A percentile compares a stretch with the other conserved stretches of the same genome.
Conservation (phyloP, 139 green algal species). For the Trebouxia sp. region DNA sequence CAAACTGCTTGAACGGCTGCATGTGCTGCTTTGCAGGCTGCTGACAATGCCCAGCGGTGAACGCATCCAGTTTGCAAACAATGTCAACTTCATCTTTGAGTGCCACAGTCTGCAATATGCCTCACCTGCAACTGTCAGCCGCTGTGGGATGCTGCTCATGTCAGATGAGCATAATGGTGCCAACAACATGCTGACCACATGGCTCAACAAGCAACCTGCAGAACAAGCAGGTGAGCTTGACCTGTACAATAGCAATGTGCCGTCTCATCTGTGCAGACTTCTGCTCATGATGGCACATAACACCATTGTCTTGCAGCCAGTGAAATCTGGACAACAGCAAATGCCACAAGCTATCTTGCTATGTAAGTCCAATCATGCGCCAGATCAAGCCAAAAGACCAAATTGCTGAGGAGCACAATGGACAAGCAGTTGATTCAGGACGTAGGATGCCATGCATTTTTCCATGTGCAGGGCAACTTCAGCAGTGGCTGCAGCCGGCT, state of each 20-base stretch:
- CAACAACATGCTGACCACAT: constrained; percentile 50
- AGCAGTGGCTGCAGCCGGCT: constrained; percentile 45
- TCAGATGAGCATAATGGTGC: constrained; percentile 62
- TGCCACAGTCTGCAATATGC: constrained; percentile 78
- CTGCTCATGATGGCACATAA: too few relatives aligned
- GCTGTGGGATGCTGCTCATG: constrained; percentile 76
- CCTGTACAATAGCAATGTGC: too few relatives aligned
- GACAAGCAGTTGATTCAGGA: too few relatives aligned
- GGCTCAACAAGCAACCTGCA: constrained; percentile 41
- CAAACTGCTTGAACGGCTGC: not conserved
- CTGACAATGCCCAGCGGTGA: constrained; percentile 85
- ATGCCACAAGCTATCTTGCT: too few relatives aligned
- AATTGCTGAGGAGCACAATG: too few relatives aligned
- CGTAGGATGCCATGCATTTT: too few relatives aligned
- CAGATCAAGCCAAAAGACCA: too few relatives aligned
- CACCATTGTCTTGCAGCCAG: too few relatives aligned
- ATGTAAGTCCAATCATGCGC: too few relatives aligned
- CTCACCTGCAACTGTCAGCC: constrained; percentile 82
- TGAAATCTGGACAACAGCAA: too few relatives aligned
- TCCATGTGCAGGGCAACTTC: constrained; percentile 30
- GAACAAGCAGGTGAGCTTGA: not conserved
- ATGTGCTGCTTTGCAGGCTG: constrained; percentile 47
- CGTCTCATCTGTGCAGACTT: too few relatives aligned
- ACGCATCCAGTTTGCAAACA: constrained; percentile 82
- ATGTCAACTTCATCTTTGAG: constrained; percentile 92